Evolutionary conservation across 805 yeast genomes (phyloP).

Genomic region (Kluyveromyces siamensis): DNA sequence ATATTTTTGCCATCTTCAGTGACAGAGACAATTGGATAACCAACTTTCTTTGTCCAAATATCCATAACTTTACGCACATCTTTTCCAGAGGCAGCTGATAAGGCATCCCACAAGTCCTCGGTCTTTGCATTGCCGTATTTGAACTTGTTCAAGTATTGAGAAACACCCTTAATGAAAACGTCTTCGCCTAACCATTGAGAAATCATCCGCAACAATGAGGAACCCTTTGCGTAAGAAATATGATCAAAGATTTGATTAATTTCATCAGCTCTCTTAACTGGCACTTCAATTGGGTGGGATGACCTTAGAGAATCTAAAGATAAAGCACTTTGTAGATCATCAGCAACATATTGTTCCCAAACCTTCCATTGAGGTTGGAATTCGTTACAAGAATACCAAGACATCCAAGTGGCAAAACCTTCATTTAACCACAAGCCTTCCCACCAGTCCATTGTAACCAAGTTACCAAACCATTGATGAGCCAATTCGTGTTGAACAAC

Average conservation of each 20-base stretch:
- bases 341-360: slow-evolving; percentile 76
- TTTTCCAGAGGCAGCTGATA: slow-evolving; percentile 60
- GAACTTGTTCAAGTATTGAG: slow-evolving; percentile 66
- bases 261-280: slow-evolving; percentile 68
- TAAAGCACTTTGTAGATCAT: slow-evolving; percentile 66
- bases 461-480: slow-evolving; percentile 87
- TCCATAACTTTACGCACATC: slow-evolving; percentile 68
- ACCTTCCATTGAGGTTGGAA: slow-evolving; percentile 81
- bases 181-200: slow-evolving; percentile 75
- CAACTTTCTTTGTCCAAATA: slow-evolving; percentile 72
- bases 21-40: slow-evolving; percentile 66
- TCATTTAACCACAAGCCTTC: slow-evolving; percentile 84
- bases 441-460: slow-evolving; percentile 92
- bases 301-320: slow-evolving; percentile 70
- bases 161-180: slow-evolving; percentile 67
- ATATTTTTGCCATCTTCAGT: slow-evolving; percentile 46
- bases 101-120: slow-evolving; percentile 67
- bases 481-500: slow-evolving; percentile 86
- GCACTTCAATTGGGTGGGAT: slow-evolving; percentile 81
- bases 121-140: slow-evolving; percentile 73
- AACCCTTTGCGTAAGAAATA: slow-evolving; percentile 75
- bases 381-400: slow-evolving; percentile 73
- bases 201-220: slow-evolving; percentile 71
- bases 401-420: slow-evolving; percentile 88
- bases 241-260: slow-evolving; percentile 81